phyloP scores from a whole-genome alignment of 495 filamentous ascomycete species.

The Lasiosphaeris hirsuta region DNA sequence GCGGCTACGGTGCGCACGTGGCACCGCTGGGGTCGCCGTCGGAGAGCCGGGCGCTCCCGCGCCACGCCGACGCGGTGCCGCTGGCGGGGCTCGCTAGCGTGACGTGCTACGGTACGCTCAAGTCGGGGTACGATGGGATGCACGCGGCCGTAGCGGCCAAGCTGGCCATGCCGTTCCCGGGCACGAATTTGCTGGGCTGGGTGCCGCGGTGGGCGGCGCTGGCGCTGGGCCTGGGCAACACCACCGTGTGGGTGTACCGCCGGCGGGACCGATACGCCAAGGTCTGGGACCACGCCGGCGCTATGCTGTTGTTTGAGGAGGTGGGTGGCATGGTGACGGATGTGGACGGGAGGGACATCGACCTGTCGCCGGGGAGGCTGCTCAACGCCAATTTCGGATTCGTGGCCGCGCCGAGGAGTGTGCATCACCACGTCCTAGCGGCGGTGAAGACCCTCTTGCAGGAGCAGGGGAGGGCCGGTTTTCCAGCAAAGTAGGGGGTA shows the following conservation, averaged over 20 bases:
- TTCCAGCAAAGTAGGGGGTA: constrained; percentile 20
- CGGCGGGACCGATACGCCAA: constrained; percentile 51
- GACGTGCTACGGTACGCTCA: constrained; percentile 37
- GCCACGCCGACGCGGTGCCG: constrained; percentile 26
- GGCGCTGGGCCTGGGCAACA: constrained; percentile 57
- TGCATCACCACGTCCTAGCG: constrained; percentile 36
- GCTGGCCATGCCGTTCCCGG: constrained; percentile 48
- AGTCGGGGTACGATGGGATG: constrained; percentile 43
- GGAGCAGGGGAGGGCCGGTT: constrained; percentile 30
- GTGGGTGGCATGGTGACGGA: constrained; percentile 62
- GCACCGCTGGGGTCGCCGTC: constrained; percentile 22
- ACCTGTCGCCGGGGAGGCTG: constrained; percentile 43
- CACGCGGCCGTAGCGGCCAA: constrained; percentile 44
- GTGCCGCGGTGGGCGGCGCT: constrained; percentile 63
- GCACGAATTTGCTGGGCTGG: constrained; percentile 58
- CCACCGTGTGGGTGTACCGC: constrained; percentile 60
- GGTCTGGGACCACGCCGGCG: constrained; percentile 71
- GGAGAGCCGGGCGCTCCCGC: background rate
- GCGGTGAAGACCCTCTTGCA: constrained; percentile 31
- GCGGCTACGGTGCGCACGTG: constrained; percentile 55
- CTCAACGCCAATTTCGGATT: constrained; percentile 48
- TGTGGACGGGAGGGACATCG: constrained; percentile 52
- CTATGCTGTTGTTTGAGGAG: constrained; percentile 65
- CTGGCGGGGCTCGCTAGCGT: constrained; percentile 37
- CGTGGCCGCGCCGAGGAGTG: constrained; percentile 38